Percentiles rank a stretch among this genome's conserved stretches.
Evolutionary conservation across 371 early-diverging fungal species (phyloP).

Genomic region (Basidiobolus meristosporus): DNA sequence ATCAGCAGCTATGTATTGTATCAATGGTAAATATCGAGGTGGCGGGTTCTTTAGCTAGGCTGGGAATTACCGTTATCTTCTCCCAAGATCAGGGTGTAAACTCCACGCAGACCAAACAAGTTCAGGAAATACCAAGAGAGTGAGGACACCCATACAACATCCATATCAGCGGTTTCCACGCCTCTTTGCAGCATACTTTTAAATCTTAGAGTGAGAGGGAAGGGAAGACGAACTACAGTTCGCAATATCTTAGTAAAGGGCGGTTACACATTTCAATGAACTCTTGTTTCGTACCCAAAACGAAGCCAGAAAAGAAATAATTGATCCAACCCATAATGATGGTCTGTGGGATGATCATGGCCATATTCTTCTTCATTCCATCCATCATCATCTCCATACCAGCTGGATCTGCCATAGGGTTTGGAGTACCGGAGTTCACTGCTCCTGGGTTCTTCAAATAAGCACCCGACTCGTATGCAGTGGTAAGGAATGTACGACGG

Average conservation of each 20-base stretch:
- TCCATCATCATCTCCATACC: slow-evolving; percentile 94
- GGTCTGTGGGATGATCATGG: slow-evolving; percentile 91
- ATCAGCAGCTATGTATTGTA: slow-evolving; percentile 56
- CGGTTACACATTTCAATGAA: background rate
- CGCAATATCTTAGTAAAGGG: background rate
- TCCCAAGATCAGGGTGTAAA: slow-evolving; percentile 81
- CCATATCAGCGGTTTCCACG: slow-evolving; percentile 90
- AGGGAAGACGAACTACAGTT: slow-evolving; percentile 70
- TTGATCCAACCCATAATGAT: slow-evolving; percentile 97
- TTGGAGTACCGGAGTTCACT: slow-evolving; percentile 33
- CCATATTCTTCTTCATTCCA: slow-evolving; percentile 90
- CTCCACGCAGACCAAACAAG: slow-evolving; percentile 82
- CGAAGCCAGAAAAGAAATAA: slow-evolving; percentile 93
- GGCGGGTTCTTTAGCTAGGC: background rate
- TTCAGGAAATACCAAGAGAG: slow-evolving; percentile 96
- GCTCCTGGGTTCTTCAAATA: slow-evolving; percentile 60
- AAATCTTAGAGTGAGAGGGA: slow-evolving; percentile 88
- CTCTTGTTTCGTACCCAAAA: slow-evolving; percentile 46
- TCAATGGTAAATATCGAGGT: background rate
- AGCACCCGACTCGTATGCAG: slow-evolving; percentile 61
- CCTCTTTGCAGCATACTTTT: slow-evolving; percentile 94
- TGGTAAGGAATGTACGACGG: slow-evolving; percentile 44
- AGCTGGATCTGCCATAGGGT: slow-evolving; percentile 82
- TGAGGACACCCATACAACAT: slow-evolving; percentile 92
- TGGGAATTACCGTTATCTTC: slow-evolving; percentile 52